Evolutionary conservation across 495 filamentous ascomycete genomes (phyloP).

Genomic region (Xylaria acuta): DNA sequence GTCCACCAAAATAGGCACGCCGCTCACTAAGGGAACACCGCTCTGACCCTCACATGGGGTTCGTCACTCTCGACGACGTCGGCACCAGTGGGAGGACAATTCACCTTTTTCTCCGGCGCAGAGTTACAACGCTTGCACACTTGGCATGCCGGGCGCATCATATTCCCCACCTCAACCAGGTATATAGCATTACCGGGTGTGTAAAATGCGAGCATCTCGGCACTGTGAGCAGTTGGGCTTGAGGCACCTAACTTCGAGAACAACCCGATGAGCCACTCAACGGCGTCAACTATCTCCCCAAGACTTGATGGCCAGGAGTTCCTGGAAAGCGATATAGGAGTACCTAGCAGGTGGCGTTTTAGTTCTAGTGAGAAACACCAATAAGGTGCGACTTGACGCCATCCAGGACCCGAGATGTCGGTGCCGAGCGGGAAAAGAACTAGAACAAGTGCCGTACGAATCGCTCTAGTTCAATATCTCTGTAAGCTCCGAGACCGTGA

Average conservation of each 20-base stretch:
- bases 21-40: slow-evolving; percentile 20
- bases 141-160: slow-evolving; percentile 20
- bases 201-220: slow-evolving; percentile 6
- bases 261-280: slow-evolving; percentile 17
- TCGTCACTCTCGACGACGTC: slow-evolving; percentile 20
- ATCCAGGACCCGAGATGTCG: slow-evolving; percentile 25
- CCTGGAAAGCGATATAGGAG: not conserved
- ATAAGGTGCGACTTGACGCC: slow-evolving; percentile 19
- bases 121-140: slow-evolving; percentile 28
- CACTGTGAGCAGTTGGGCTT: slow-evolving; percentile 19
- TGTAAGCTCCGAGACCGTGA: not conserved
- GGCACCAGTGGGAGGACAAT: slow-evolving; percentile 15
- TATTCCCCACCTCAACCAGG: slow-evolving; percentile 26
- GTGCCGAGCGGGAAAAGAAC: slow-evolving; percentile 27
- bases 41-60: slow-evolving; percentile 17
- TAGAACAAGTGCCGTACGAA: slow-evolving; percentile 2
- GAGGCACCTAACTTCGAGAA: not conserved
- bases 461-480: not conserved
- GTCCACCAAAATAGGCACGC: slow-evolving; percentile 25
- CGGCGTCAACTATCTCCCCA: slow-evolving; percentile 8
- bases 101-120: slow-evolving; percentile 24
- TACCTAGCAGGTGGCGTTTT: not conserved
- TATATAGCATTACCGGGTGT: not conserved
- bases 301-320: slow-evolving; percentile 3
- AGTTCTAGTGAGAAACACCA: not conserved